Evolutionary conservation across 2,329 filamentous ascomycete genomes (phyloP).

Genomic region (Cordyceps fumosorosea): DNA sequence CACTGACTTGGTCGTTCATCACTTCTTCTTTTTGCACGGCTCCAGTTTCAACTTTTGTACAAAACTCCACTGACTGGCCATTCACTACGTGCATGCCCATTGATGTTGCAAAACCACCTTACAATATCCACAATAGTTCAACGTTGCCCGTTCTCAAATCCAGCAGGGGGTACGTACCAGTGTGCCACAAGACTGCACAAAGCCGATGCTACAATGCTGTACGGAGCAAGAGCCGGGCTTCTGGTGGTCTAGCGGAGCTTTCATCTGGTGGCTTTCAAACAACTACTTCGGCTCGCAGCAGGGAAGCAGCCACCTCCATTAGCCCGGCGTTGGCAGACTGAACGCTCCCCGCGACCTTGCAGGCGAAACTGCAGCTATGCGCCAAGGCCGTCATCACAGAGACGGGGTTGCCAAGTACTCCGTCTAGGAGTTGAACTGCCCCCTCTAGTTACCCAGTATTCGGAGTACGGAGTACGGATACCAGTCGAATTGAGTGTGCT

Average conservation of each 20-base stretch:
- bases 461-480: neutral
- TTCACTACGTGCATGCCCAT: neutral
- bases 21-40: neutral
- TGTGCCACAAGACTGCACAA: neutral
- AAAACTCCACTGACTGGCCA: neutral
- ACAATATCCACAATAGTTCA: slow-evolving; percentile 8
- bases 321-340: neutral
- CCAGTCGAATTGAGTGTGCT: neutral
- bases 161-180: neutral
- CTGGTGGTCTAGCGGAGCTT: neutral
- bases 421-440: neutral
- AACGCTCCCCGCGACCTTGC: neutral
- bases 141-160: slow-evolving; percentile 7
- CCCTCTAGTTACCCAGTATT: neutral
- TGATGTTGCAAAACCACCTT: neutral
- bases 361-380: neutral
- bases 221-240: neutral
- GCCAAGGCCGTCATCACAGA: slow-evolving; percentile 1
- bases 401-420: neutral
- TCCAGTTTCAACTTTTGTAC: neutral
- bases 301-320: neutral
- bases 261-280: neutral
- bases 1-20: neutral
- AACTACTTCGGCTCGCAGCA: neutral
- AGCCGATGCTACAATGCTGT: slow-evolving; percentile 4